Conservation (phyloP, 1,284 basidiomycete species). For the Ganoderma meredithae region DNA sequence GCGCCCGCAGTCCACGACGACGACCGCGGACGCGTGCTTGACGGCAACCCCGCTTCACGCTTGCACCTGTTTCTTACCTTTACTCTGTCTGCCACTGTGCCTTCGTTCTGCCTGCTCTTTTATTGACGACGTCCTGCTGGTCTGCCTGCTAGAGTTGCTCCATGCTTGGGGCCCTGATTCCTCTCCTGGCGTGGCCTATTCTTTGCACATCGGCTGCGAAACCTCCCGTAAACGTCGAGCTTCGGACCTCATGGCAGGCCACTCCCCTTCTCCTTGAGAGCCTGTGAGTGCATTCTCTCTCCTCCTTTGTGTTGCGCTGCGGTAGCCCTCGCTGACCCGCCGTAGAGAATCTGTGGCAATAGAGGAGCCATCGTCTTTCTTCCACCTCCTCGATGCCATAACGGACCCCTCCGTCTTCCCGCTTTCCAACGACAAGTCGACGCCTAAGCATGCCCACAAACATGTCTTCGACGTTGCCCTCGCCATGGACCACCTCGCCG, state of each 20-base stretch:
- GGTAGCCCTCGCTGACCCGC: not conserved
- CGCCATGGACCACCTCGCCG: slow-evolving; percentile 54
- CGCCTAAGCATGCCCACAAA: slow-evolving; percentile 60
- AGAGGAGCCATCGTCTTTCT: slow-evolving; percentile 74
- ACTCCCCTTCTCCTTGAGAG: slow-evolving; percentile 83
- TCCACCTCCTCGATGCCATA: slow-evolving; percentile 71
- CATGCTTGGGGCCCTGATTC: slow-evolving; percentile 25
- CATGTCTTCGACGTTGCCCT: slow-evolving; percentile 59
- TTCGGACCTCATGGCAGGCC: slow-evolving; percentile 84
- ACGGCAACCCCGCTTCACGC: not conserved
- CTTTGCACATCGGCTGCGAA: slow-evolving; percentile 22
- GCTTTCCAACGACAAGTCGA: slow-evolving; percentile 43
- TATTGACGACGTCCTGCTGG: not conserved
- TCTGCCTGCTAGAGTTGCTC: not conserved
- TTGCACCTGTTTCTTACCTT: not conserved
- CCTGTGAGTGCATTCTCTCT: slow-evolving; percentile 61
- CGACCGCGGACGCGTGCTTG: not conserved
- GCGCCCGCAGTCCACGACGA: not conserved
- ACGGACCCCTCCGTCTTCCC: slow-evolving; percentile 56
- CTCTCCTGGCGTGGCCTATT: slow-evolving; percentile 26
- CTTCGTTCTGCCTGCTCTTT: not conserved
- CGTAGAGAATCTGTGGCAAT: slow-evolving; percentile 67
- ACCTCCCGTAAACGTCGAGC: slow-evolving; percentile 79
- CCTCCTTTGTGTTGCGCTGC: not conserved
- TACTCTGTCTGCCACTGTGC: not conserved